Percentiles rank a stretch among this genome's conserved stretches.
These are phyloP conservation scores for Ogataea glucozyma DNA, from an alignment of 805 yeast genomes.

Conservation along the genomic window DNA sequence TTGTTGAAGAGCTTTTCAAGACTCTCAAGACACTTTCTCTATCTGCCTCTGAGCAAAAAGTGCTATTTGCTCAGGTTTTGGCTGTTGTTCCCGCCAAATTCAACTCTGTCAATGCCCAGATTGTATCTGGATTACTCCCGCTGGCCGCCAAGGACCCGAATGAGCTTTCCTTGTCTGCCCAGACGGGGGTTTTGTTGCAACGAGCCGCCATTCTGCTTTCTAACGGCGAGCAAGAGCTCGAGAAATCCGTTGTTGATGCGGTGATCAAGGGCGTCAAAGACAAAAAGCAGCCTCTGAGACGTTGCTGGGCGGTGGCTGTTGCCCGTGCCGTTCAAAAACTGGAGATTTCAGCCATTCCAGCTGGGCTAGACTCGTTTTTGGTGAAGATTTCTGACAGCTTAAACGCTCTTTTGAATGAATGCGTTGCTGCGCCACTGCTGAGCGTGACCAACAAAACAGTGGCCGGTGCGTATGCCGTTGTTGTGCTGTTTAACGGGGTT, in stretches of 20 bases:
- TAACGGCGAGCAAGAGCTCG: constrained; percentile 20
- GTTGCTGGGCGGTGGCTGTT: constrained; percentile 63
- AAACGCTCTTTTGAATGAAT: constrained; percentile 41
- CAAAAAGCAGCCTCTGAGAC: constrained; percentile 60
- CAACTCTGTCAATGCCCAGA: constrained; percentile 23
- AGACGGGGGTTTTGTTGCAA: constrained; percentile 50
- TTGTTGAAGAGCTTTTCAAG: constrained; percentile 56
- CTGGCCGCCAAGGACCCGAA: constrained; percentile 74
- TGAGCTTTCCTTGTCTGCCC: constrained; percentile 56
- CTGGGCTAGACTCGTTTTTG: constrained; percentile 21
- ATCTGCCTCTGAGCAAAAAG: constrained; percentile 66
- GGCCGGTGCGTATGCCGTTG: constrained; percentile 53
- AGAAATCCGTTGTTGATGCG: constrained; percentile 28
- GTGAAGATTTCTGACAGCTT: constrained; percentile 29
- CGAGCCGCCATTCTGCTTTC: constrained; percentile 41
- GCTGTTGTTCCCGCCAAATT: constrained; percentile 29
- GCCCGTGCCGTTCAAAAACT: constrained; percentile 33
- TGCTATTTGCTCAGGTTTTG: constrained; percentile 49
- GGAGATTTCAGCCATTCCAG: too few relatives aligned
- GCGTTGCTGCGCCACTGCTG: constrained; percentile 52
- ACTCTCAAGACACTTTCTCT: constrained; percentile 56
- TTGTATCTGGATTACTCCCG: constrained; percentile 47
- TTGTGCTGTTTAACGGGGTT: constrained; percentile 26
- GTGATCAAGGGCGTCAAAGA: constrained; percentile 65
- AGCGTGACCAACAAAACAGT: constrained; percentile 53